These are phyloP conservation scores for Bassia scoparia DNA, from an alignment of 148 eudicot species.

Conservation along the genomic window DNA sequence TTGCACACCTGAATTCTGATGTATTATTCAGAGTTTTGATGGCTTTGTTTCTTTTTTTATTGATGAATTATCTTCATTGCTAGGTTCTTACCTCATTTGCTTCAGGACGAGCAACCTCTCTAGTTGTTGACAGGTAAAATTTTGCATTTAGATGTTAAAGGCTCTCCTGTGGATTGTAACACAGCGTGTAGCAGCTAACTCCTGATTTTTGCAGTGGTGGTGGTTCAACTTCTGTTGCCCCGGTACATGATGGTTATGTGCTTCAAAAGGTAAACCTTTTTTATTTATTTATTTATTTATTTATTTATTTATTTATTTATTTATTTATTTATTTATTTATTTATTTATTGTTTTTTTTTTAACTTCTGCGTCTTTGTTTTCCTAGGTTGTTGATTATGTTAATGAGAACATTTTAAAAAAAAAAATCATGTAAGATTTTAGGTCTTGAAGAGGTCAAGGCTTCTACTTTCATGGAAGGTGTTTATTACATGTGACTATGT, in stretches of 20 bases:
- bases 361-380: conserved; percentile 2
- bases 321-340: too few species aligned
- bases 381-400: conserved; percentile 1
- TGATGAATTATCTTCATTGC: conserved; percentile 12
- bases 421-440: neutral
- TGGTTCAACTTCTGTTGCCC: conserved; percentile 93
- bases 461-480: neutral
- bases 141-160: conserved; percentile 8
- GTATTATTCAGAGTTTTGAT: conserved; percentile 3
- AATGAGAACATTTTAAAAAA: neutral
- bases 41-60: conserved; percentile 17
- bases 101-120: conserved; percentile 88
- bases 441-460: neutral
- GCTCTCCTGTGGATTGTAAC: conserved; percentile 10
- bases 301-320: too few species aligned
- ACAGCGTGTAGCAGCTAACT: conserved; percentile 13
- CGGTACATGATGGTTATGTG: conserved; percentile 99
- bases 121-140: conserved; percentile 84
- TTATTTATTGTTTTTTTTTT: too few species aligned
- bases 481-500: neutral
- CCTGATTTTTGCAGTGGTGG: conserved; percentile 68
- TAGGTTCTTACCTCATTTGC: conserved; percentile 99
- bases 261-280: conserved; percentile 76
- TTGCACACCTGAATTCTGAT: neutral
- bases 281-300: too few species aligned